Evolutionary conservation across 805 yeast species (phyloP).

Genomic region (Blastobotrys attinorum): DNA sequence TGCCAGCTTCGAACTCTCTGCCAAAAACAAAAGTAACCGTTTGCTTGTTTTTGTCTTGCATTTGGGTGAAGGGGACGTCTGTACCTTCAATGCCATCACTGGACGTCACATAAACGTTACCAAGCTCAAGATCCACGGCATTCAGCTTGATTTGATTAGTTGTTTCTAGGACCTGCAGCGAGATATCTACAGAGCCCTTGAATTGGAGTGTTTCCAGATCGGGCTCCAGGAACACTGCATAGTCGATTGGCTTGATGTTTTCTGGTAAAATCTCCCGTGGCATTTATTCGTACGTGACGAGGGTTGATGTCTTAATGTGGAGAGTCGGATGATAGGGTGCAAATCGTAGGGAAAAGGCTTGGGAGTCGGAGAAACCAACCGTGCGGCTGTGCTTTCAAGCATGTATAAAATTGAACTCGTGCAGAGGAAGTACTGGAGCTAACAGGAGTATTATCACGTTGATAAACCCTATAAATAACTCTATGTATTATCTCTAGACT

Average conservation of each 20-base stretch:
- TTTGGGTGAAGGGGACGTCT: constrained; percentile 24
- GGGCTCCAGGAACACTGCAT: constrained; percentile 61
- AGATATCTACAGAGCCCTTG: constrained; percentile 31
- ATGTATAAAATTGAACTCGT: no score
- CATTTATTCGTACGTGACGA: no score
- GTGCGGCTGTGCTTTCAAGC: no score
- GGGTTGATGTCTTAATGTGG: no score
- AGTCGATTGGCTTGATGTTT: constrained; percentile 65
- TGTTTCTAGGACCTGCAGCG: constrained; percentile 36
- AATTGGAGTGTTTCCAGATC: constrained; percentile 36
- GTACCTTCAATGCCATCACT: constrained; percentile 24
- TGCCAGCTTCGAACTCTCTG: constrained; percentile 27
- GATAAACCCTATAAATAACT: no score
- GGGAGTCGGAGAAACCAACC: no score
- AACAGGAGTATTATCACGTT: no score
- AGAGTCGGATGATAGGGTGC: no score
- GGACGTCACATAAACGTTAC: constrained; percentile 33
- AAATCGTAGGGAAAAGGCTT: no score
- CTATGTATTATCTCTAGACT: no score
- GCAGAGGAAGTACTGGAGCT: no score
- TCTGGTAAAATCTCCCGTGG: constrained; percentile 46
- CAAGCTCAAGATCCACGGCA: constrained; percentile 56
- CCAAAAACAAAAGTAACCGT: constrained; percentile 52
- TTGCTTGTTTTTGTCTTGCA: constrained; percentile 48
- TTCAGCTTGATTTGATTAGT: constrained; percentile 48